Evolutionary conservation across 805 yeast genomes (phyloP), one percentile per base, ranked within the genome.

Genomic region (Starmerella apis): DNA sequence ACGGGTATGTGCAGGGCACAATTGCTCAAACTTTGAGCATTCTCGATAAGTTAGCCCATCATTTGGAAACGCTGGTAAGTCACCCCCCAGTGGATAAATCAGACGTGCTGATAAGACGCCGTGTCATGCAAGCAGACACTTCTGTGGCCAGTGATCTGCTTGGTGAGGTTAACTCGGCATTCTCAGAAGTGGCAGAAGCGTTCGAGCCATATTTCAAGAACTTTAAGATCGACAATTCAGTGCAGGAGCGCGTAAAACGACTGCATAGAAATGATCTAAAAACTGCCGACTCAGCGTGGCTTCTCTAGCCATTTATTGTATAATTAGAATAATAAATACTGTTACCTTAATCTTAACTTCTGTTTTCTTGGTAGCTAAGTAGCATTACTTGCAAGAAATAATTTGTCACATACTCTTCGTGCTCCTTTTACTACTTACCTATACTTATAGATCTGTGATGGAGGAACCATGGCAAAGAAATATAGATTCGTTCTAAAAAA

Each of bases 1-100:
- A 57, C 47, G 74, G 74, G 16, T 65, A 61, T 11, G 74, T 71
- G 11, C 73, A 71, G 56, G 54, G 59, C n/a, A 68, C 68, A 20
- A 65, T 70, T 37, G 67, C 69, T 6, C 54, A 55, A 10, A 59
- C 62, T 11, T 55, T 70, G 42, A 56, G 50, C 19, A 48, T 44
- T 4, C 53, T 64, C 27, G 62, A 65, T 32, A 46, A 49, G 41
- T 51, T 65, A 3, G 47, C 64, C 25, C 37, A 54, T 8, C 47
- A 54, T 13, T 43, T 67, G 23, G 65, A 61, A 13, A 41, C 53
- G 28, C 56, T 54, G 25, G 37, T 57, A 2, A 39, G 37, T 18
- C 44, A 51, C 32, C 70, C 71, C 3, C 65, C 66, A 2, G 36
- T 60, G 14, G 65, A 66, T 47, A 58, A 64, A 63, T 54, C 63